Base-by-base conservation (phyloP, 768 basidiomycete genomes). In the Mycena sanguinolenta region DNA sequence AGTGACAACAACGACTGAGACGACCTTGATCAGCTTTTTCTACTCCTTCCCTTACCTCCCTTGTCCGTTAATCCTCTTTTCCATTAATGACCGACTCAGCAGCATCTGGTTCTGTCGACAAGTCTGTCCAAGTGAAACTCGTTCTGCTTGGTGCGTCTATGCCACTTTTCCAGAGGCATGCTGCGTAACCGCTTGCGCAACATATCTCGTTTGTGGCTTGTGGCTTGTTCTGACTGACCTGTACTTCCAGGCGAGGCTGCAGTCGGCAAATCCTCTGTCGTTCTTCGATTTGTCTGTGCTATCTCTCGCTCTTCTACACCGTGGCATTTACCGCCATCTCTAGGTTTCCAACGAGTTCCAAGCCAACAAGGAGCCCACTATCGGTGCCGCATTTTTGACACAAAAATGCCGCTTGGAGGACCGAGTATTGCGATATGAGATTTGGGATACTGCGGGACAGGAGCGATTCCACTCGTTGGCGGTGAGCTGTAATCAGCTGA, bases 221-320 rank as follows among this genome's bases (percentile, higher is more conserved):
- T 34, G n/a, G n/a, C n/a, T 60, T 8, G n/a, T 49, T 61, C 65
- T 61, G 65, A 67, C 68, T 74, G 65, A 76, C 63, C 19, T 27
- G n/a, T 23, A 36, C 30, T 38, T 71, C 52, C 75, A 98, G 97
- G 97, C 75, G 97, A 99, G 86, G 97, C 97, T 69, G 97, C 97
- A 63, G 97, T 99, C 53, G 97, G 97, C 70, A 99, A 99, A 87
- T 98, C 97, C 13, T 98, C 96, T n/a, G 91, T 99, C 63, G 97
- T 99, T 54, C 89, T 98, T 69, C 92, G 97, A 81, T 99, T 99
- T 81, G 96, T 98, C 80, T 75, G 93, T 84, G 49, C 28, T 59
- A 59, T 38, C 25, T 38, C 25, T 30, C 23, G 58, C 28, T 16
- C 39, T 32, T 38, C 46, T 46, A 61, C 54, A 59, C 68, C 32